Conservation (phyloP, 1,139 yeast genomes). For the Groenewaldozyma sp. region DNA sequence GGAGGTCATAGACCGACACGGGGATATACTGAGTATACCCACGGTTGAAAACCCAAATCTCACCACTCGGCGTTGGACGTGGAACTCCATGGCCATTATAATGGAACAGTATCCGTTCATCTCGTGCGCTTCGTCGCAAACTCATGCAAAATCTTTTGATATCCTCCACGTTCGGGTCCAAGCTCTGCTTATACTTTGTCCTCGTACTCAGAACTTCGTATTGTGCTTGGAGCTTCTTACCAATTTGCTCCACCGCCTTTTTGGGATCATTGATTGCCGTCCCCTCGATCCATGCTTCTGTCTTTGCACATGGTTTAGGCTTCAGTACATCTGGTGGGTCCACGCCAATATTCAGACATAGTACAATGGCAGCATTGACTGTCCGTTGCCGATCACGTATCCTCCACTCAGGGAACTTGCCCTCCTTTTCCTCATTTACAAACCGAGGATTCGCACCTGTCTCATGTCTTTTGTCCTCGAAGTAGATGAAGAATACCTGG, state of each 20-base stretch:
- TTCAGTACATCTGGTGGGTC: constrained; percentile 96
- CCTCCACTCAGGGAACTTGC: constrained; percentile 75
- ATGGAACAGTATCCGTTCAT: constrained; percentile 75
- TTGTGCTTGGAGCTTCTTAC: constrained; percentile 77
- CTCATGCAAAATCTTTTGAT: constrained; percentile 87
- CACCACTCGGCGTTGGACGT: constrained; percentile 95
- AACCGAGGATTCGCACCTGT: constrained; percentile 75
- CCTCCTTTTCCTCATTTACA: constrained; percentile 29
- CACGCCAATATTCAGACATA: constrained; percentile 87
- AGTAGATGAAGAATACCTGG: constrained; percentile 67
- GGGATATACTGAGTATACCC: constrained; percentile 98
- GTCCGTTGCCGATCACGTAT: constrained; percentile 89
- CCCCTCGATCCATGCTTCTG: constrained; percentile 94
- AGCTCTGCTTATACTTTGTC: constrained; percentile 79
- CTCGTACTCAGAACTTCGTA: constrained; percentile 83
- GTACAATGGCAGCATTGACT: constrained; percentile 84
- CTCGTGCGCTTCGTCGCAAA: constrained; percentile 81
- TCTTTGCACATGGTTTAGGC: constrained; percentile 87
- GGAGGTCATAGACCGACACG: constrained; percentile 82
- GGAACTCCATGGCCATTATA: constrained; percentile 99
- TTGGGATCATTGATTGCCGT: constrained; percentile 74
- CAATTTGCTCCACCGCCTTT: constrained; percentile 86
- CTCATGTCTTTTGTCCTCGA: constrained; percentile 82
- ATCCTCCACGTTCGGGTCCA: constrained; percentile 95
- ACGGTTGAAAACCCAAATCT: constrained; percentile 95